A percentile compares a stretch with the other conserved stretches of the same genome.
phyloP scores from a whole-genome alignment of 106 monocot genomes.

The Acorus calamus region DNA sequence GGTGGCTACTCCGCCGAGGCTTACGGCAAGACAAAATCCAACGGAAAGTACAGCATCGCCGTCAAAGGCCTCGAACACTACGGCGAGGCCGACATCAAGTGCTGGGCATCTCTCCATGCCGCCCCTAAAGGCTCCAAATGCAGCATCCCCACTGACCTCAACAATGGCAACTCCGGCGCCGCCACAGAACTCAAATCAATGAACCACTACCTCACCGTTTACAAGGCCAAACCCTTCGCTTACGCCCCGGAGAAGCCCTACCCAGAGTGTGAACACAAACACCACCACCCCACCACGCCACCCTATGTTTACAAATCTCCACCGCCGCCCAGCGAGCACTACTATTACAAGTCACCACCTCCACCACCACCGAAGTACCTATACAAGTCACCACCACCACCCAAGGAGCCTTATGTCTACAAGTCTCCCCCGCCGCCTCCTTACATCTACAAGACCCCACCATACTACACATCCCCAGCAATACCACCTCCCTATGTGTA shows the following conservation, averaged over 20 bases:
- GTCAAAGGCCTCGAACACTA: slow-evolving; percentile 9
- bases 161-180: slow-evolving; percentile 6
- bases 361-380: not conserved
- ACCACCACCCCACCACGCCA: slow-evolving; percentile 1
- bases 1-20: not conserved
- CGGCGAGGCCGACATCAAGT: slow-evolving; percentile 3
- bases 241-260: slow-evolving; percentile 12
- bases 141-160: slow-evolving; percentile 11
- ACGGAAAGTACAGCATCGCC: slow-evolving; percentile 10
- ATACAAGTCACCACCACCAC: not conserved
- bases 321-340: slow-evolving; percentile 12
- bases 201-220: not conserved
- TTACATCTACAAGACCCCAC: too few species aligned
- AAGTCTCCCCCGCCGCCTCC: too few species aligned
- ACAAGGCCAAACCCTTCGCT: slow-evolving; percentile 8
- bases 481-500: too few species aligned
- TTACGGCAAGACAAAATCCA: slow-evolving; percentile 9
- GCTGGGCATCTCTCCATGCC: slow-evolving; percentile 9
- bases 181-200: slow-evolving; percentile 2
- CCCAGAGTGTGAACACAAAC: slow-evolving; percentile 9
- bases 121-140: slow-evolving; percentile 12
- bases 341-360: slow-evolving; percentile 11
- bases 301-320: slow-evolving; percentile 9
- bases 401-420: not conserved
- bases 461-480: too few species aligned